phyloP scores from a whole-genome alignment of 208 protist genomes.

The Trypanosoma platydactyli region DNA sequence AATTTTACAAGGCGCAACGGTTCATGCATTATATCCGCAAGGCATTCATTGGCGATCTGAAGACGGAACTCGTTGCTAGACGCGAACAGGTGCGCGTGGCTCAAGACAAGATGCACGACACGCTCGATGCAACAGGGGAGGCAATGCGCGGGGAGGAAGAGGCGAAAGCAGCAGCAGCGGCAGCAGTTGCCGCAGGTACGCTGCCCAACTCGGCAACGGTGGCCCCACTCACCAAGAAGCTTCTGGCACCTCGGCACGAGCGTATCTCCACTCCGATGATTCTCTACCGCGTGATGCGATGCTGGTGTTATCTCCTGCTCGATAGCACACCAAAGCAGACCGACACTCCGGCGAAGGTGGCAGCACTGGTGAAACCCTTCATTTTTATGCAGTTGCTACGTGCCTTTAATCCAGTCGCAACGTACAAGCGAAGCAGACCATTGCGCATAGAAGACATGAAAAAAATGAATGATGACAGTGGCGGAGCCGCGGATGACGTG shows the following conservation, averaged over 20 bases:
- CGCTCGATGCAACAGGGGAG: constrained; percentile 30
- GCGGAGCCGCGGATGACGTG: constrained; percentile 24
- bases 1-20: constrained; percentile 72
- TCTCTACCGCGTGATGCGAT: constrained; percentile 64
- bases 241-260: constrained; percentile 44
- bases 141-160: constrained; percentile 34
- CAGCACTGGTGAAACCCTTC: constrained; percentile 79
- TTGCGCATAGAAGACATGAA: constrained; percentile 48
- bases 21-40: constrained; percentile 74
- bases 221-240: constrained; percentile 25
- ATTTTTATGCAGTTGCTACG: constrained; percentile 67
- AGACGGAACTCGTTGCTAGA: constrained; percentile 45
- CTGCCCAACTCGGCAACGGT: constrained; percentile 38
- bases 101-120: constrained; percentile 43
- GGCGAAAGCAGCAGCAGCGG: constrained; percentile 22
- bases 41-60: constrained; percentile 54
- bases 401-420: constrained; percentile 76
- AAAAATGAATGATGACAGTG: constrained; percentile 17
- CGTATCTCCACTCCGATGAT: constrained; percentile 53
- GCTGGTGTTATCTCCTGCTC: constrained; percentile 76
- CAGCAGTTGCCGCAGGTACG: constrained; percentile 11
- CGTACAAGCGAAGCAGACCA: constrained; percentile 51
- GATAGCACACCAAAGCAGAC: constrained; percentile 68
- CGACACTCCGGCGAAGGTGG: constrained; percentile 67
- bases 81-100: constrained; percentile 53